Evolutionary conservation across 495 filamentous ascomycete genomes (phyloP), one percentile per base, ranked within the genome.

Genomic region (Penicillium coffeae): DNA sequence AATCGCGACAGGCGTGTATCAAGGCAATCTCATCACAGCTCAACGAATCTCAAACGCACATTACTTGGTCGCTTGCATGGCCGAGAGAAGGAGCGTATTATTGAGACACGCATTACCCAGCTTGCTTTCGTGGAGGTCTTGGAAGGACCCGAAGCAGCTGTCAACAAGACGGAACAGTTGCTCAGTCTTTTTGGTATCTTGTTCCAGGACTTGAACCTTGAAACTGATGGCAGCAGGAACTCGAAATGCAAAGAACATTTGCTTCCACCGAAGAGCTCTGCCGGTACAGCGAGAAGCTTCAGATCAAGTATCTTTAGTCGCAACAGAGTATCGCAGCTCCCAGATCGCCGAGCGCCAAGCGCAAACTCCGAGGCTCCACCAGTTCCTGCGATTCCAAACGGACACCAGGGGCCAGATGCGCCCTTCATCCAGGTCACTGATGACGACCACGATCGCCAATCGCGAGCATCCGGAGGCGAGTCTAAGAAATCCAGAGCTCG

Each of bases 61-160:
- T 56, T 87, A 16, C 79, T 91, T 8, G 83, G 87, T 49, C 80
- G 84, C 46, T 83, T 95, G 75, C 81, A 85, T 41, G 76, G 79
- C 47, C 81, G 81, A 32, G 90, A 95, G 58, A 92, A 87, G 56
- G 86, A 88, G 58, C 75, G 78, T 15, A 85, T 96, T 20, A 64
- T 98, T 18, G 87, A 96, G 64, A 79, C 95, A 22, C 94, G 92
- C 59, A 96, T 98, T 81, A 96, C 90, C 7, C 89, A 96, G 55
- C 74, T 98, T 49, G 78, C 88, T 3, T 80, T 98, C 32, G 60
- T 90, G 9, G 93, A 97, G 65, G 72, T 90, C 9, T 58, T 87
- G 13, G 88, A 95, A 59, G 90, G 89, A 4, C 79, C 90, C 0
- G 83, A 87, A 50, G 79, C 83, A 45, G 90, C 93, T 9, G 85